Conservation (phyloP, 208 protist genomes). For the Hexamita inflata region DNA sequence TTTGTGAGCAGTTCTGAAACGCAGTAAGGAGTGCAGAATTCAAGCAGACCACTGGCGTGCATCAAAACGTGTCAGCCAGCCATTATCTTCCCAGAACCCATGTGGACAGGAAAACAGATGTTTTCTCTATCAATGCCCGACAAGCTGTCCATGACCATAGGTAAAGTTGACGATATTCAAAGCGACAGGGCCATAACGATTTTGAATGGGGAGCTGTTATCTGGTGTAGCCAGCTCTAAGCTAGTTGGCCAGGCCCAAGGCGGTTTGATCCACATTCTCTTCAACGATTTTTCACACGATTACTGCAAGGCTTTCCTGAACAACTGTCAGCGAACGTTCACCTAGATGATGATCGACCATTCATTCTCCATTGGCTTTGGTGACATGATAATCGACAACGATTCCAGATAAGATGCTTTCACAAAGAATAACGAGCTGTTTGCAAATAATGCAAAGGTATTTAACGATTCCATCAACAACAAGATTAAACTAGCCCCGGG, state of each 20-base stretch:
- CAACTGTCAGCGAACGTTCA: slow-evolving; percentile 79
- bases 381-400: slow-evolving; percentile 83
- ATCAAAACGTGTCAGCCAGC: slow-evolving; percentile 74
- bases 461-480: slow-evolving; percentile 66
- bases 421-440: slow-evolving; percentile 64
- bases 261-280: slow-evolving; percentile 74
- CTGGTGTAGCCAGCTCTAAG: slow-evolving; percentile 61
- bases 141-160: not conserved
- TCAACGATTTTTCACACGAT: slow-evolving; percentile 80
- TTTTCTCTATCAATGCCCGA: slow-evolving; percentile 57
- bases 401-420: slow-evolving; percentile 68
- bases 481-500: slow-evolving; percentile 73
- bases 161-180: slow-evolving; percentile 44
- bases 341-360: slow-evolving; percentile 79
- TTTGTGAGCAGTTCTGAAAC: not conserved
- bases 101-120: slow-evolving; percentile 99
- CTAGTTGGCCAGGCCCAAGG: slow-evolving; percentile 55
- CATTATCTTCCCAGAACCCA: slow-evolving; percentile 79
- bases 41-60: not conserved
- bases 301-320: slow-evolving; percentile 61
- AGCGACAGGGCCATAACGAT: slow-evolving; percentile 58
- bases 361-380: slow-evolving; percentile 87
- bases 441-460: slow-evolving; percentile 67
- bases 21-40: not conserved
- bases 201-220: slow-evolving; percentile 67